phyloP scores from a whole-genome alignment of 441 rosid species.

The Hypseocharis bilobata region DNA sequence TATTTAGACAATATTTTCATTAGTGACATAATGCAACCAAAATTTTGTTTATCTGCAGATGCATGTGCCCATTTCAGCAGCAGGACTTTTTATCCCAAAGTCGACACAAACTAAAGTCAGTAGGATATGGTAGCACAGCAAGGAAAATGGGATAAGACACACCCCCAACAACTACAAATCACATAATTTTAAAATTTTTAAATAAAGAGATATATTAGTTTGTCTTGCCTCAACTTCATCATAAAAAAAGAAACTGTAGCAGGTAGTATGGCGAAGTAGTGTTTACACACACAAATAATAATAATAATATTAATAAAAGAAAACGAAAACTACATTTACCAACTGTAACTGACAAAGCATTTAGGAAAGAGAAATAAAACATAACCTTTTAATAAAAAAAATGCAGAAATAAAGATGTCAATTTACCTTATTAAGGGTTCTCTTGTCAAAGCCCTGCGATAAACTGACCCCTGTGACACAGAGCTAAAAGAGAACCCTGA shows the following conservation, averaged over 20 bases:
- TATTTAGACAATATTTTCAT: too few species aligned
- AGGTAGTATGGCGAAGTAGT: not conserved
- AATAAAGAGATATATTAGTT: not conserved
- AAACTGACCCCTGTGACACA: slow-evolving; percentile 16
- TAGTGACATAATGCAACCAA: too few species aligned
- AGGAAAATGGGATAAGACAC: too few species aligned
- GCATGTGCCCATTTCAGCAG: too few species aligned
- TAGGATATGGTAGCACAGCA: not conserved
- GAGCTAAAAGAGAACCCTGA: slow-evolving; percentile 32
- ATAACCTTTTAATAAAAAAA: not conserved
- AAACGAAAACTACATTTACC: not conserved
- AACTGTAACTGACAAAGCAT: not conserved
- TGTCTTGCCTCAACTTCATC: not conserved
- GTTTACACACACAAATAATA: too few species aligned
- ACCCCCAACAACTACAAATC: too few species aligned
- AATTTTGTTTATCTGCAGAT: too few species aligned
- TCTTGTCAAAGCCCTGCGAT: slow-evolving; percentile 15
- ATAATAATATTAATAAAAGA: too few species aligned
- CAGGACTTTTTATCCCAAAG: too few species aligned
- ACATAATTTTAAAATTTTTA: too few species aligned
- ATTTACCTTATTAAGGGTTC: slow-evolving; percentile 32
- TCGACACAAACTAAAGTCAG: too few species aligned
- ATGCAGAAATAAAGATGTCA: slow-evolving; percentile 5
- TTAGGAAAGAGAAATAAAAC: not conserved
- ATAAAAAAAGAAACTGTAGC: too few species aligned